Base-by-base conservation (phyloP, 306 rosid species). In the Vigna radiata region DNA sequence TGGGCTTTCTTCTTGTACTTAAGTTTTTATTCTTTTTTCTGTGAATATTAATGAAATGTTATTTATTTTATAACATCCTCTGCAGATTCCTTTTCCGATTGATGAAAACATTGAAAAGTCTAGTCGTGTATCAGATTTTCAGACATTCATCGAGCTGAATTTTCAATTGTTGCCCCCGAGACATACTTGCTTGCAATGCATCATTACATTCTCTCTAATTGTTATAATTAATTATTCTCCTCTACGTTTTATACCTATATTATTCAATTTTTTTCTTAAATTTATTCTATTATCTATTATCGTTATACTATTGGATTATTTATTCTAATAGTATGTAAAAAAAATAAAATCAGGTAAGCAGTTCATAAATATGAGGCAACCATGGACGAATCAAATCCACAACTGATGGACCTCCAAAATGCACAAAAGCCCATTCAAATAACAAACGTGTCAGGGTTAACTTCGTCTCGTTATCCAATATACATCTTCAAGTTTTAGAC, bases 51-150 rank as follows among this genome's bases (percentile, higher is more conserved):
- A 59, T 53, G 8, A 17, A 3, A 41, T 41, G 27, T 64, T 59
- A 2, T 29, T 61, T 15, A 3, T 62, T 16, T 3, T 15, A 66
- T 27, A 63, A 53, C 64, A 52, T 46, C 70, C 59, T 66, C 78
- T 68, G 83, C 75, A 67, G 73, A 84, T 80, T 84, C 79, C 75
- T 54, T 84, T 80, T 84, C 80, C 55, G 77, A 72, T 85, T 77
- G 75, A 61, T 85, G 88, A 85, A 81, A 85, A 85, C 87, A 77
- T 85, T 77, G 85, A 81, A 82, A 81, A 43, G 83, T 81, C 80
- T 62, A 61, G 70, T 85, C 88, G 70, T 18, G 43, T 37, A 55
- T 81, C 80, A 68, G 54, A 69, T 61, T 59, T 58, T 21, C 70
- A 77, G 56, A 66, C 70, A 72, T 60, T 60, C 61, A 59, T 65